Percentiles rank a stretch among this genome's conserved stretches.
Conservation (phyloP, 495 filamentous ascomycete genomes). For the Cetradonia linearis region DNA sequence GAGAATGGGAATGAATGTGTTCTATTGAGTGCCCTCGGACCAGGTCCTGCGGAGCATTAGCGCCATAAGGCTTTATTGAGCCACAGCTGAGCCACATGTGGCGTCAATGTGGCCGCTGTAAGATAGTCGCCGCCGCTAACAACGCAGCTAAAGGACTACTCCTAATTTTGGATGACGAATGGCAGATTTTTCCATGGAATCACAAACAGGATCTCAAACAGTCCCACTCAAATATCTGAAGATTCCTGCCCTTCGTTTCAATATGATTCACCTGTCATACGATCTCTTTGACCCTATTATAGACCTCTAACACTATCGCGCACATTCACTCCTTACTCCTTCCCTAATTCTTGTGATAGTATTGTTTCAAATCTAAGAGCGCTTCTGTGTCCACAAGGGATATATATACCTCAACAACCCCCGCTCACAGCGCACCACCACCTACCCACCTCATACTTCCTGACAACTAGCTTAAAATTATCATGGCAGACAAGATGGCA, state of each 20-base stretch:
- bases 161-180: constrained; percentile 14
- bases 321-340: constrained; percentile 2
- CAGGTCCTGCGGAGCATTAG: not conserved
- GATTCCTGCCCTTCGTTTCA: not conserved
- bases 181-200: not conserved
- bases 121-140: constrained; percentile 10
- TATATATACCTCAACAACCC: not conserved
- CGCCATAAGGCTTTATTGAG: not conserved
- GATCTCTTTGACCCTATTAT: not conserved
- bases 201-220: constrained; percentile 4
- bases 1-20: not conserved
- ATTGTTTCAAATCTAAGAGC: constrained; percentile 1
- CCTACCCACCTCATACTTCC: not conserved
- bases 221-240: not conserved
- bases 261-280: not conserved
- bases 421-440: not conserved
- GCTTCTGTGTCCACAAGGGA: not conserved
- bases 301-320: not conserved
- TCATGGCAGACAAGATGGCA: constrained; percentile 11
- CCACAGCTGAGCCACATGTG: constrained; percentile 5
- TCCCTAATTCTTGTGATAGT: not conserved
- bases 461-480: not conserved
- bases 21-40: not conserved
- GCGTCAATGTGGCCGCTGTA: not conserved
- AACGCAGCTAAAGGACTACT: not conserved